Evolutionary conservation across 2,329 filamentous ascomycete genomes (phyloP), one percentile per base, ranked within the genome.

Genomic region (Periglandula ipomoeae): DNA sequence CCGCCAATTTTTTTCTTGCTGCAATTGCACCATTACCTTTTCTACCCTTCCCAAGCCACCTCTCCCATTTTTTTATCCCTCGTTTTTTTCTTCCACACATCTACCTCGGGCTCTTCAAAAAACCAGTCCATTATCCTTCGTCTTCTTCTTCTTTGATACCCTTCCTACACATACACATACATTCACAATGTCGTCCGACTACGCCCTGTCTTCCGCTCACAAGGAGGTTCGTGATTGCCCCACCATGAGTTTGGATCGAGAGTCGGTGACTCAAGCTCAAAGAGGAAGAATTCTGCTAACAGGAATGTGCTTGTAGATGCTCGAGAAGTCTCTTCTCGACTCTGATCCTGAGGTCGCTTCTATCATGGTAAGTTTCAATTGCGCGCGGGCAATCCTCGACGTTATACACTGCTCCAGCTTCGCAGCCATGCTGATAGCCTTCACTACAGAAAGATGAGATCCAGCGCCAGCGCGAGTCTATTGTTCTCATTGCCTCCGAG

Each of bases 401-500:
- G 40, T 20, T 8, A n/a, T 35, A n/a, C n/a, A n/a, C 38, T 7
- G 11, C 3, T 9, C 43, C 43, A 15, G 15, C 17, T 2, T 39
- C 37, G 7, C 27, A 13, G 47, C 32, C 47, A 13, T 49, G n/a
- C 39, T 48, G 64, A 70, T 56, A 70, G 65, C 49, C 50, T 50
- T 50, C 34, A 27, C 43, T 56, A 52, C 59, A 93, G 87, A 86
- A 88, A 77, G 82, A 87, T 62, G 91, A 97, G 74, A 86, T 96
- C 65, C 83, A 95, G 80, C 89, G 93, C 67, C 93, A 98, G 78
- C 85, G 89, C 70, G 90, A 98, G 79, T 97, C 90, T 61, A 95
- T 98, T 72, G 88, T 97, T 65, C 84, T 98, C 67, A 98, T 98
- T 63, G 91, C 93, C 65, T 97, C 93, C 50, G 93, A 98, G 78